Percentiles rank a stretch among this genome's conserved stretches.
Conservation (phyloP, 2,329 filamentous ascomycete species). For the Ampelomyces quisqualis region DNA sequence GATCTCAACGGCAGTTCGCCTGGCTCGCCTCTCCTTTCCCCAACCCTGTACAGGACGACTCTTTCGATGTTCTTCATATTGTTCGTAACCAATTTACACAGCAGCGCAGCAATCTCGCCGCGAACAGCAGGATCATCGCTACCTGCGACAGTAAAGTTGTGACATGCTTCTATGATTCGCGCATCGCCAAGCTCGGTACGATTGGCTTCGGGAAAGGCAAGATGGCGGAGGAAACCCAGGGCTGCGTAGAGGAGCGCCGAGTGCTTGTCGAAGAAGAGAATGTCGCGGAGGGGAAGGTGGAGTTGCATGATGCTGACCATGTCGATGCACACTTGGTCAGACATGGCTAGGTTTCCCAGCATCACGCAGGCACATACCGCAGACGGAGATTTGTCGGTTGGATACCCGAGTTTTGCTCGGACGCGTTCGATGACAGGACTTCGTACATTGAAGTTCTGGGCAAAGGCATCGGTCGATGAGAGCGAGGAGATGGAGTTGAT, state of each 20-base stretch:
- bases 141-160: constrained; percentile 21
- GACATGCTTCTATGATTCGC: constrained; percentile 35
- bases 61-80: constrained; percentile 36
- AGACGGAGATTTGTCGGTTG: constrained; percentile 23
- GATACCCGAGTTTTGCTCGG: constrained; percentile 25
- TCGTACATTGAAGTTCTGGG: constrained; percentile 25
- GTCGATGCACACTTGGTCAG: constrained; percentile 35
- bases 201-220: constrained; percentile 40
- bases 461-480: constrained; percentile 39
- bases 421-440: constrained; percentile 33
- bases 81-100: constrained; percentile 38
- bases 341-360: constrained; percentile 43
- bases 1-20: constrained; percentile 1
- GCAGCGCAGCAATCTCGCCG: constrained; percentile 39
- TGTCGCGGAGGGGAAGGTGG: constrained; percentile 31
- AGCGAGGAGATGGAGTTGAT: constrained; percentile 36
- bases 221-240: constrained; percentile 41
- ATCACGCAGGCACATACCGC: constrained; percentile 41
- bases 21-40: constrained; percentile 4
- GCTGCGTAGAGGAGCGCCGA: constrained; percentile 40
- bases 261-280: constrained; percentile 30
- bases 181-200: constrained; percentile 32
- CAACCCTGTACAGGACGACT: constrained; percentile 27
- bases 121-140: constrained; percentile 34
- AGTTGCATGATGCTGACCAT: constrained; percentile 40